These are phyloP conservation scores for Colletotrichum coccodes DNA, from an alignment of 2,329 filamentous ascomycete genomes.

Conservation along the genomic window DNA sequence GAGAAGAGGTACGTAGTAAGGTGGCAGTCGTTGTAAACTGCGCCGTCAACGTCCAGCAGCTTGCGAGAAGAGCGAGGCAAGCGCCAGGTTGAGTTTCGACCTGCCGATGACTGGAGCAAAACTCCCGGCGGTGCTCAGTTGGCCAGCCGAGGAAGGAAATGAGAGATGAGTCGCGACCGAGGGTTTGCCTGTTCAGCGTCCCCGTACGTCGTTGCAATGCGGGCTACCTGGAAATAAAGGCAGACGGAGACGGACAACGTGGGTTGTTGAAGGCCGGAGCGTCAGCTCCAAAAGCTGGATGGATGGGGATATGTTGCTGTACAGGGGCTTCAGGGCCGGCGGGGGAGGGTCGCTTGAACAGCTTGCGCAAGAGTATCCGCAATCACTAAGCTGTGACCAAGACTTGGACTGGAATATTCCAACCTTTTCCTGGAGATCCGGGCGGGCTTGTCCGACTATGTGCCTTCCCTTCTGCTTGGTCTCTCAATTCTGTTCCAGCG, in stretches of 20 bases:
- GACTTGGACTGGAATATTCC: background rate
- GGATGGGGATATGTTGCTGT: background rate
- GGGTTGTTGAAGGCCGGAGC: background rate
- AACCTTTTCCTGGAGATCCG: background rate
- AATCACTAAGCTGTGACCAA: background rate
- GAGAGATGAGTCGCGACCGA: background rate
- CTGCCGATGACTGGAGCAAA: constrained; percentile 22
- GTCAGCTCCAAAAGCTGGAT: background rate
- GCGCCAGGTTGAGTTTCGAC: constrained; percentile 18
- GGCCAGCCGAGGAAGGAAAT: background rate
- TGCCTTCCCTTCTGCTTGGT: constrained; percentile 2
- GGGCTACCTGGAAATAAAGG: background rate
- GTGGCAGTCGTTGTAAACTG: background rate
- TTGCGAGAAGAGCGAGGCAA: background rate
- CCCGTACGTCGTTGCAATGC: background rate
- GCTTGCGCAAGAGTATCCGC: background rate
- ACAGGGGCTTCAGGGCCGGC: constrained; percentile 17
- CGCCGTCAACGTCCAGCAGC: background rate
- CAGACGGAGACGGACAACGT: background rate
- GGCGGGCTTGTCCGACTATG: background rate
- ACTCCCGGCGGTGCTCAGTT: background rate
- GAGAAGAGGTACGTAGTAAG: background rate
- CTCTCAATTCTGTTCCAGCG: constrained; percentile 4
- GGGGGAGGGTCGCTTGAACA: background rate
- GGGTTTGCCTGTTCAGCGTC: background rate